Conservation (phyloP, 116 monocot genomes). For the Zostera marina region DNA sequence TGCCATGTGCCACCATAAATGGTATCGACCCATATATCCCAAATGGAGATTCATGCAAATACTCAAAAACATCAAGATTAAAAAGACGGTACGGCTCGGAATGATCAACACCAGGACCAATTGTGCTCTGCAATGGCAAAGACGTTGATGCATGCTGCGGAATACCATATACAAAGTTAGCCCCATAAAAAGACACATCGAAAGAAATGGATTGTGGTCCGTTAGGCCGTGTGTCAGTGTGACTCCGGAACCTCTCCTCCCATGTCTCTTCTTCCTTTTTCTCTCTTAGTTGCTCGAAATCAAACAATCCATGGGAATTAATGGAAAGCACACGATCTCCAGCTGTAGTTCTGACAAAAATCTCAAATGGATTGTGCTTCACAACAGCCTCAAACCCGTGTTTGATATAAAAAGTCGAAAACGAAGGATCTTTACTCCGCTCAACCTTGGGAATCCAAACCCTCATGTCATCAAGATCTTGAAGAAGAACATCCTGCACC, state of each 20-base stretch:
- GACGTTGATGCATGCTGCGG: conserved; percentile 77
- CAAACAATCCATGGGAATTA: conserved; percentile 81
- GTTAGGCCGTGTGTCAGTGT: conserved; percentile 66
- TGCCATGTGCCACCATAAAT: conserved; percentile 77
- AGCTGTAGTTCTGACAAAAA: conserved; percentile 33
- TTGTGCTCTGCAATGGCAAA: conserved; percentile 47
- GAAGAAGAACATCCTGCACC: conserved; percentile 74
- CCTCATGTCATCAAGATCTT: conserved; percentile 49
- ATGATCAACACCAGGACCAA: conserved; percentile 71
- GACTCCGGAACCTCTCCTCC: conserved; percentile 78
- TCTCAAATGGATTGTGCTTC: conserved; percentile 68
- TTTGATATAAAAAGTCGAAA: conserved; percentile 39
- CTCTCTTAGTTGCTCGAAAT: conserved; percentile 64
- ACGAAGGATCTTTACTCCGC: not conserved
- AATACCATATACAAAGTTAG: conserved; percentile 87
- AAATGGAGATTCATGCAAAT: conserved; percentile 75
- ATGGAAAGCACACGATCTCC: conserved; percentile 57
- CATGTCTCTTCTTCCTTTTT: conserved; percentile 64
- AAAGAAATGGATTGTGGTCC: conserved; percentile 88
- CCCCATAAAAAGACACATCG: conserved; percentile 79
- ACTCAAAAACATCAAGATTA: conserved; percentile 95
- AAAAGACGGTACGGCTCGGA: conserved; percentile 95
- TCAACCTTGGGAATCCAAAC: conserved; percentile 43
- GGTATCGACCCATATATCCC: conserved; percentile 93
- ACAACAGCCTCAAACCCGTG: conserved; percentile 54